phyloP scores from a whole-genome alignment of 345 rosid genomes.

The Euphorbia lathyris region DNA sequence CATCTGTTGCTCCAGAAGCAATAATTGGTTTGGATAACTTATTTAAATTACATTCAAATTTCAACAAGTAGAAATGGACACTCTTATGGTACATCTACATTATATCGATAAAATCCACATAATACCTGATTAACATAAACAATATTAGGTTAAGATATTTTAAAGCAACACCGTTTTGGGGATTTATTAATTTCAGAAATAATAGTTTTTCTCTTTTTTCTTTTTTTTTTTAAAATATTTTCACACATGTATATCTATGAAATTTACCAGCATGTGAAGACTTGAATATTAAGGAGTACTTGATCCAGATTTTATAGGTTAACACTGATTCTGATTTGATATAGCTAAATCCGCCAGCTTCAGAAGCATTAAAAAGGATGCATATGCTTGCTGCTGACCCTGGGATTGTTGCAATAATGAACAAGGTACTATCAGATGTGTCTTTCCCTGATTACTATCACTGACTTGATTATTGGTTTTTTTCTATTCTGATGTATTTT shows the following conservation, averaged over 20 bases:
- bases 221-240: background rate
- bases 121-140: background rate
- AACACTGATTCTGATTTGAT: background rate
- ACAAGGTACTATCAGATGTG: slow-evolving; percentile 46
- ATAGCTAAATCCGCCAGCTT: slow-evolving; percentile 80
- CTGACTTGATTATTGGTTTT: slow-evolving; percentile 1
- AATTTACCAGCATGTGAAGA: background rate
- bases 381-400: slow-evolving; percentile 97
- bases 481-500: slow-evolving; percentile 5
- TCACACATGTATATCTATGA: background rate
- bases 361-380: slow-evolving; percentile 89
- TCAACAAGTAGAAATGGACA: background rate
- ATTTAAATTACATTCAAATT: background rate
- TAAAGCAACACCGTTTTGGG: background rate
- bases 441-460: slow-evolving; percentile 1
- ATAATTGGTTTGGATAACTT: background rate
- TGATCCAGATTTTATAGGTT: background rate
- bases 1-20: background rate
- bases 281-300: background rate
- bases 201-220: background rate
- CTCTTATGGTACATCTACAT: background rate
- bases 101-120: background rate
- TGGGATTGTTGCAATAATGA: slow-evolving; percentile 87
- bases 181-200: background rate
- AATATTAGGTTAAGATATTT: background rate